Conservation (phyloP, 345 rosid genomes). For the Eucalyptus sp. region DNA sequence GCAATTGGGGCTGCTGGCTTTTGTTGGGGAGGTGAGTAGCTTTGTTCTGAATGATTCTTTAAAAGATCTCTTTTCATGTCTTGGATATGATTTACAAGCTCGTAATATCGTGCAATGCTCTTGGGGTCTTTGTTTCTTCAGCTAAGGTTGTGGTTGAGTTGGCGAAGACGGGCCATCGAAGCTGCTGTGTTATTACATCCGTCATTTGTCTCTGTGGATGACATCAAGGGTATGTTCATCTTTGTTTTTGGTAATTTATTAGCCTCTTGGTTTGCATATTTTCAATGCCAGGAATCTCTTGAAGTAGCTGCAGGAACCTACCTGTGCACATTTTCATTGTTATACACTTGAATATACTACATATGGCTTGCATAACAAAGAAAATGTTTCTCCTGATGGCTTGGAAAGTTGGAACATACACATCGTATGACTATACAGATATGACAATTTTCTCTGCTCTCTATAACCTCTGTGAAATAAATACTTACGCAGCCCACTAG, state of each 20-base stretch:
- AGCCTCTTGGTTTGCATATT: neutral
- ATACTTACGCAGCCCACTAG: neutral
- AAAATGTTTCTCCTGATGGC: neutral
- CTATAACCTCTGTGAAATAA: neutral
- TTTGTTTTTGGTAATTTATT: neutral
- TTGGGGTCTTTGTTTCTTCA: neutral
- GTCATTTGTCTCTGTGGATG: neutral
- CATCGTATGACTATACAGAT: neutral
- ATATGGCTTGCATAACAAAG: neutral
- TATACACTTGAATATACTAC: neutral
- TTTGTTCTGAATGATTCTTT: neutral
- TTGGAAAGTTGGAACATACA: neutral
- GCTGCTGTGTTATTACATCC: neutral
- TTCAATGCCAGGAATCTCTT: neutral
- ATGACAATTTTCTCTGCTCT: neutral
- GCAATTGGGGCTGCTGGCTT: constrained; percentile 25
- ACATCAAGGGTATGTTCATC: neutral
- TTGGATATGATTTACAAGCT: neutral
- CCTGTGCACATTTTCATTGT: neutral
- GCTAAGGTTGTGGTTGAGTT: neutral
- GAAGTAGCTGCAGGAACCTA: neutral
- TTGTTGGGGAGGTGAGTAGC: constrained; percentile 13
- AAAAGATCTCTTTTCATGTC: neutral
- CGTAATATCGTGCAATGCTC: neutral
- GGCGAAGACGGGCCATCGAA: neutral